phyloP scores from a whole-genome alignment of 2,329 filamentous ascomycete species.

The Rutstroemia sp. region DNA sequence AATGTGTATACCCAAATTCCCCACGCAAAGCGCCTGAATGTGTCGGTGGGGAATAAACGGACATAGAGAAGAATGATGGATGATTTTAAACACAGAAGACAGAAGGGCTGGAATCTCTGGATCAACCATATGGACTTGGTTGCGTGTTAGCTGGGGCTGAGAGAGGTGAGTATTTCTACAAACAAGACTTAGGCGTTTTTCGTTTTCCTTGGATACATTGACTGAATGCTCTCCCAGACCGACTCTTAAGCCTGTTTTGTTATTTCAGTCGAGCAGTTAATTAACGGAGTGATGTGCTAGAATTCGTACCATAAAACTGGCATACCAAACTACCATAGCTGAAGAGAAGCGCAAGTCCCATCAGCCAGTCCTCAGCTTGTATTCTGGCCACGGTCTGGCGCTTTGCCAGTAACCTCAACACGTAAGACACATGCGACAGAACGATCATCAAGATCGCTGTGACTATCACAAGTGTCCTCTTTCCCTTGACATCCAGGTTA shows the following conservation, averaged over 20 bases:
- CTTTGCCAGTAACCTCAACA: conserved; percentile 10
- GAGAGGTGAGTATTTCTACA: not conserved
- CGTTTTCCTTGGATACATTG: conserved; percentile 8
- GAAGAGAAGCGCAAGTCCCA: conserved; percentile 13
- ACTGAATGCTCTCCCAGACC: conserved; percentile 11
- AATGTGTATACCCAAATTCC: conserved; percentile 15
- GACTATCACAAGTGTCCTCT: conserved; percentile 9
- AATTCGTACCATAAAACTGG: not conserved
- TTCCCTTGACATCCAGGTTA: not conserved
- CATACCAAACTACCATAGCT: conserved; percentile 1
- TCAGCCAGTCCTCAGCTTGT: conserved; percentile 10
- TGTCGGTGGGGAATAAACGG: conserved; percentile 13
- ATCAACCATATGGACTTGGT: conserved; percentile 3
- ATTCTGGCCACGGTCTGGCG: not conserved
- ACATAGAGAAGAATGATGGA: conserved; percentile 21
- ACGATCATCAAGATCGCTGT: conserved; percentile 10
- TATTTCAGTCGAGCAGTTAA: not conserved
- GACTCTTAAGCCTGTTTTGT: conserved; percentile 8
- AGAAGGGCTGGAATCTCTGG: not conserved
- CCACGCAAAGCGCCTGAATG: conserved; percentile 14
- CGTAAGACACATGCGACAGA: conserved; percentile 9
- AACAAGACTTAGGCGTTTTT: not conserved
- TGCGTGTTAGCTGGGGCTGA: not conserved
- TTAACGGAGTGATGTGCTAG: not conserved
- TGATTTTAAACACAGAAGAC: conserved; percentile 14